A percentile compares a stretch with the other conserved stretches of the same genome.
Conservation (phyloP, 2,329 filamentous ascomycete genomes). For the Graphilbum fragrans region DNA sequence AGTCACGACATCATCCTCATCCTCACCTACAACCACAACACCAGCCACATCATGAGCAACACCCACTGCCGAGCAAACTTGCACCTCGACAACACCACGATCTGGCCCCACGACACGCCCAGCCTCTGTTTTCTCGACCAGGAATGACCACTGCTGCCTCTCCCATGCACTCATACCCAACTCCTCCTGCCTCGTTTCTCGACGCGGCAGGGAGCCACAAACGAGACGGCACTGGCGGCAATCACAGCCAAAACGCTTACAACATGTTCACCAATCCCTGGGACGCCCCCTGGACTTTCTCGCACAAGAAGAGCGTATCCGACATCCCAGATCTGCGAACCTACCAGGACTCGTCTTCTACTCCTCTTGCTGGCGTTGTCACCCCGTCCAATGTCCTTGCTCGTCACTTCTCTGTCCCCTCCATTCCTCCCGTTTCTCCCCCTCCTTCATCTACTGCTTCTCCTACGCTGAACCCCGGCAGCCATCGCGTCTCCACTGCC, state of each 20-base stretch:
- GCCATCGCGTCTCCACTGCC: slow-evolving; percentile 3
- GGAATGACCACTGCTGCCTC: slow-evolving; percentile 14
- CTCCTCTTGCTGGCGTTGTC: slow-evolving; percentile 52
- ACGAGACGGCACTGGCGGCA: not conserved
- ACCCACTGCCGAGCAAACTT: not conserved
- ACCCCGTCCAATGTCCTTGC: slow-evolving; percentile 52
- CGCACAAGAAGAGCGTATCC: slow-evolving; percentile 32
- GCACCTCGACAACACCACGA: not conserved
- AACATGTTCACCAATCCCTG: not conserved
- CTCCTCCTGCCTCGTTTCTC: slow-evolving; percentile 41
- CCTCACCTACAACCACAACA: not conserved
- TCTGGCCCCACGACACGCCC: not conserved
- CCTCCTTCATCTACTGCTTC: slow-evolving; percentile 5
- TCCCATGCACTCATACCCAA: slow-evolving; percentile 36
- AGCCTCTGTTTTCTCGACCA: slow-evolving; percentile 26
- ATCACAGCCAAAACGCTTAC: slow-evolving; percentile 1
- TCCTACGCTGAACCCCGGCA: not conserved
- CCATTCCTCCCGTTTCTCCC: slow-evolving; percentile 12
- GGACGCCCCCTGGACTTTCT: slow-evolving; percentile 13
- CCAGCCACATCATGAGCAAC: not conserved
- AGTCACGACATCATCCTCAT: not conserved
- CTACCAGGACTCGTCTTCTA: slow-evolving; percentile 29
- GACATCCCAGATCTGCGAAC: slow-evolving; percentile 28
- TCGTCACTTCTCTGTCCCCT: slow-evolving; percentile 57
- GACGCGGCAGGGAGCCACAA: slow-evolving; percentile 1